A percentile compares a stretch with the other conserved stretches of the same genome.
Evolutionary conservation across 306 rosid genomes (phyloP).

Genomic region (Delonix regia): DNA sequence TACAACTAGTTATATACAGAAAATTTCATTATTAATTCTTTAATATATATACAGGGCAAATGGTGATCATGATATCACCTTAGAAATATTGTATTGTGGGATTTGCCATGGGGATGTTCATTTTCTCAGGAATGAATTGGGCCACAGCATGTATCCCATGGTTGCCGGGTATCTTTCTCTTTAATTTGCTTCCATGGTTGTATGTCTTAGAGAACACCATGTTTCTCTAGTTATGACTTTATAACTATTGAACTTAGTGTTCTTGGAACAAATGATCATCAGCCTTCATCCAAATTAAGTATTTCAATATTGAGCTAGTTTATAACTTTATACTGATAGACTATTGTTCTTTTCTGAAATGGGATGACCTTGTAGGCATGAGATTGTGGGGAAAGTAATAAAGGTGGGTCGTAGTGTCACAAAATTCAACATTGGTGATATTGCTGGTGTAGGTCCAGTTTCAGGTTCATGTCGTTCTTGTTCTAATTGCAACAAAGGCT

Average conservation of each 20-base stretch:
- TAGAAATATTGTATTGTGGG: background rate
- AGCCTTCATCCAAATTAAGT: no score
- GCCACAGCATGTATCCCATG: background rate
- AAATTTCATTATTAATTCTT: no score
- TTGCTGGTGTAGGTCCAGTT: slow-evolving; percentile 39
- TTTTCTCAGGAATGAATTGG: slow-evolving; percentile 1
- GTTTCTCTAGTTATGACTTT: no score
- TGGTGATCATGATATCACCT: background rate
- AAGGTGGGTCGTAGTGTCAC: slow-evolving; percentile 36
- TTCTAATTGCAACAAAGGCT: slow-evolving; percentile 7
- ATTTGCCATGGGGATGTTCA: background rate
- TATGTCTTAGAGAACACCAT: no score
- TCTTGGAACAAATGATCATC: no score
- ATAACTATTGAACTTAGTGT: no score
- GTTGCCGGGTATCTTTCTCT: background rate
- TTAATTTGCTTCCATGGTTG: no score
- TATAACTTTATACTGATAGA: no score
- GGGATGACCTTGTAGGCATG: no score
- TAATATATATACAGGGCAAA: background rate
- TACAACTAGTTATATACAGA: no score
- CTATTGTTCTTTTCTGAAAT: no score
- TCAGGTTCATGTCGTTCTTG: slow-evolving; percentile 34
- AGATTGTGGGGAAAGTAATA: slow-evolving; percentile 37
- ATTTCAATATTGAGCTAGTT: no score
- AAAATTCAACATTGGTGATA: slow-evolving; percentile 44